Base-by-base conservation (phyloP, 768 basidiomycete species). In the Sporobolomyces phaffii region DNA sequence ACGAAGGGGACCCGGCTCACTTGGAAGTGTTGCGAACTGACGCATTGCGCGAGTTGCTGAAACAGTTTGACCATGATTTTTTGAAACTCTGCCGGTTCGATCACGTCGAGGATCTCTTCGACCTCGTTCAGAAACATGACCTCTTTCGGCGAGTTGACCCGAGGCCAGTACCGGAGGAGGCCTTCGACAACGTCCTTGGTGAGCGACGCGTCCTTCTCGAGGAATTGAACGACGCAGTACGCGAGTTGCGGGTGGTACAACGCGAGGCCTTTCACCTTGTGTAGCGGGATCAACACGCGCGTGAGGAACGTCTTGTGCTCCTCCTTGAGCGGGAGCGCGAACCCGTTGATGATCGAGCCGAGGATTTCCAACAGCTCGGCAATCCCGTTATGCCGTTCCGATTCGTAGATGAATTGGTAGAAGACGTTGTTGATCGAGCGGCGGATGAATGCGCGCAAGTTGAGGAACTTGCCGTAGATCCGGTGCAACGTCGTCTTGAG, bases 51-150 rank as follows among this genome's bases (percentile, higher is more conserved):
- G 33, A 99, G 83, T 77, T 98, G 96, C 60, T 87, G 86, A 83
- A 99, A 99, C 47, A 98, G 80, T 14, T 89, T 85, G 24, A 89
- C 81, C 78, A 96, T 90, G 67, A 98, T 89, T 83, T 98, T 98
- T 78, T 87, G 87, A 80, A 99, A 99, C 79, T 98, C 93, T 60
- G 84, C 83, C 2, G 91, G 91, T 75, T 98, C 93, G 72, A 96
- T 97, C 65, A 99, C 96, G 78, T 99, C 96, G 69, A 99, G 80
- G 6, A 99, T 89, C 81, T 99, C 96, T 79, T 99, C 96, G 59
- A 99, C 91, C 80, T 99, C 96, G 79, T 97, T 97, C 64, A 99
- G 81, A 81, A 90, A 99, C 96, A 99, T 99, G 78, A 98, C 96
- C 76, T 99, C 96, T 81, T 99, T 99, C 20, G 93, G 93, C 38